Conservation (phyloP, 1,139 yeast species). For the Saccharomyces hybrid region DNA sequence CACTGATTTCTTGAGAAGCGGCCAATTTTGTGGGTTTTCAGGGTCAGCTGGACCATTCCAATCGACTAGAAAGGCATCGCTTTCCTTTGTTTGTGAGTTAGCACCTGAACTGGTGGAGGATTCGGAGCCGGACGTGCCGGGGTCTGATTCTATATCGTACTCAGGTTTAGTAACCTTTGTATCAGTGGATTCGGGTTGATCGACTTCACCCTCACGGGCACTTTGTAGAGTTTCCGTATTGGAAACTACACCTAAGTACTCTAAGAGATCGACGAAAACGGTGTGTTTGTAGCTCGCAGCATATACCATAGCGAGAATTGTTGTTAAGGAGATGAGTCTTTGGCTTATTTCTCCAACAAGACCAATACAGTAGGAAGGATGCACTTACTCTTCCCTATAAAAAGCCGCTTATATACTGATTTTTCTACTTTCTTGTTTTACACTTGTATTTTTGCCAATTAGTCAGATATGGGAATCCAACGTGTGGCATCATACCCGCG, state of each 20-base stretch:
- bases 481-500: not conserved
- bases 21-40: constrained; percentile 55
- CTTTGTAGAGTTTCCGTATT: not conserved
- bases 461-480: not conserved
- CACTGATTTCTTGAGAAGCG: constrained; percentile 34
- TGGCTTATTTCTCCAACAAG: not conserved
- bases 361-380: not conserved
- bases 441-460: not conserved
- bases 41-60: constrained; percentile 39
- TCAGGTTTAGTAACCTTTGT: not conserved
- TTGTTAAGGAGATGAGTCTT: too few relatives aligned
- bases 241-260: not conserved
- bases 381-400: not conserved
- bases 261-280: constrained; percentile 4
- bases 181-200: not conserved
- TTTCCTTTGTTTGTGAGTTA: not conserved
- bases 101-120: not conserved
- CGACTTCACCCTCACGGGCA: not conserved
- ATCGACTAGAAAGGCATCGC: constrained; percentile 14
- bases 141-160: not conserved
- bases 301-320: not conserved
- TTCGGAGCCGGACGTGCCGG: not conserved
- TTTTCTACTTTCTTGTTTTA: not conserved
- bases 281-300: not conserved
- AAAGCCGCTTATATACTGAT: not conserved